These are phyloP conservation scores for Dioscorea zingiberensis DNA, from an alignment of 106 monocot species.

Conservation along the genomic window DNA sequence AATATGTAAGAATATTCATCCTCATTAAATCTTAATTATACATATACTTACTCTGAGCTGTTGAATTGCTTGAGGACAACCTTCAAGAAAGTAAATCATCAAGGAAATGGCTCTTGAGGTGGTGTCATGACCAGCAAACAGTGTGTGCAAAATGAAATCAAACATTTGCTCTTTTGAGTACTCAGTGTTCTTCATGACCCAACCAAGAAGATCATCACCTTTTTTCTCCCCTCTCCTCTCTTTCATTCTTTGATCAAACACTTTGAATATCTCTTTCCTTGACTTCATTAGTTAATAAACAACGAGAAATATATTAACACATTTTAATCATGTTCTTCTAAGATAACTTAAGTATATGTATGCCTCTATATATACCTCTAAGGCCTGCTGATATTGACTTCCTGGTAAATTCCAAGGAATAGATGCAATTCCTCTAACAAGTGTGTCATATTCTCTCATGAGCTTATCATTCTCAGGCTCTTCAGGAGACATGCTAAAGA, in stretches of 20 bases:
- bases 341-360: no score
- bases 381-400: slow-evolving; percentile 15
- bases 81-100: slow-evolving; percentile 21
- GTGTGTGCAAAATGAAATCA: slow-evolving; percentile 1
- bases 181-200: slow-evolving; percentile 6
- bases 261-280: background rate
- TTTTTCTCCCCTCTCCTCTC: background rate
- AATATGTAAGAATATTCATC: no score
- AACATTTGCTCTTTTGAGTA: slow-evolving; percentile 15
- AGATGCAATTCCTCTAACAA: background rate
- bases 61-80: slow-evolving; percentile 15
- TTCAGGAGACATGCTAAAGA: slow-evolving; percentile 11
- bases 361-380: slow-evolving; percentile 12
- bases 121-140: slow-evolving; percentile 28
- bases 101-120: slow-evolving; percentile 13
- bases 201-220: slow-evolving; percentile 15
- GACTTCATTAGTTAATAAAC: slow-evolving; percentile 1
- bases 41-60: background rate
- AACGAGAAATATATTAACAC: no score
- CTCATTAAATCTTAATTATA: no score
- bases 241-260: slow-evolving; percentile 1
- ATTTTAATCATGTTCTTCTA: no score
- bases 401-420: slow-evolving; percentile 17
- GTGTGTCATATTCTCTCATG: slow-evolving; percentile 6
- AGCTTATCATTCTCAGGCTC: slow-evolving; percentile 8